Conservation (phyloP, 768 basidiomycete species). For the Termitomyces sp. region DNA sequence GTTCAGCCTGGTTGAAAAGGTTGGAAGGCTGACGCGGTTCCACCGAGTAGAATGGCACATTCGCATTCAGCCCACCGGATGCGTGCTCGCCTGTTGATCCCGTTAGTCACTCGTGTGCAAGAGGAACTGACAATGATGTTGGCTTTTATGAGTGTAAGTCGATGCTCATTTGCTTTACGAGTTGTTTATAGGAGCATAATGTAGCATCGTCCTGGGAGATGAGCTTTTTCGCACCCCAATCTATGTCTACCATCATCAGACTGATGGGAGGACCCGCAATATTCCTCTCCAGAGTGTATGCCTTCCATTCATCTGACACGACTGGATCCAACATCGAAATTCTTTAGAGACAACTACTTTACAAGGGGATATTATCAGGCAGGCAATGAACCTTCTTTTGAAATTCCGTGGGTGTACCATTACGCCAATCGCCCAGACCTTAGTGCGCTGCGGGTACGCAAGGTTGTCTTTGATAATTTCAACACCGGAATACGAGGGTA, state of each 20-base stretch:
- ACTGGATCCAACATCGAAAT: not conserved
- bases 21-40: not conserved
- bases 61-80: conserved; percentile 45
- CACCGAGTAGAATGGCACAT: conserved; percentile 39
- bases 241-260: conserved; percentile 40
- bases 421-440: conserved; percentile 49
- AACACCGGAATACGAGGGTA: conserved; percentile 43
- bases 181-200: not conserved
- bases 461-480: conserved; percentile 41
- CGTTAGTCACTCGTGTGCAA: conserved; percentile 40
- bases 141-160: conserved; percentile 50
- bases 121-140: conserved; percentile 45
- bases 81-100: conserved; percentile 50
- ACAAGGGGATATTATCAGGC: conserved; percentile 34
- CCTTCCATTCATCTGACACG: not conserved
- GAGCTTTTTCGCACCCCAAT: conserved; percentile 50
- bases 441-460: conserved; percentile 39
- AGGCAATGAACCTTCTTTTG: conserved; percentile 48
- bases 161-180: not conserved
- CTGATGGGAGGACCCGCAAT: conserved; percentile 44
- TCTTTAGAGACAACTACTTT: conserved; percentile 40
- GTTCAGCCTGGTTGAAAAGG: not conserved
- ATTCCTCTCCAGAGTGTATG: conserved; percentile 39
- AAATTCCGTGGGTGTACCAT: conserved; percentile 45
- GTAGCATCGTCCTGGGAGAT: conserved; percentile 52